phyloP scores from a whole-genome alignment of 177 flowering plant species.

The Telopea speciosissima region DNA sequence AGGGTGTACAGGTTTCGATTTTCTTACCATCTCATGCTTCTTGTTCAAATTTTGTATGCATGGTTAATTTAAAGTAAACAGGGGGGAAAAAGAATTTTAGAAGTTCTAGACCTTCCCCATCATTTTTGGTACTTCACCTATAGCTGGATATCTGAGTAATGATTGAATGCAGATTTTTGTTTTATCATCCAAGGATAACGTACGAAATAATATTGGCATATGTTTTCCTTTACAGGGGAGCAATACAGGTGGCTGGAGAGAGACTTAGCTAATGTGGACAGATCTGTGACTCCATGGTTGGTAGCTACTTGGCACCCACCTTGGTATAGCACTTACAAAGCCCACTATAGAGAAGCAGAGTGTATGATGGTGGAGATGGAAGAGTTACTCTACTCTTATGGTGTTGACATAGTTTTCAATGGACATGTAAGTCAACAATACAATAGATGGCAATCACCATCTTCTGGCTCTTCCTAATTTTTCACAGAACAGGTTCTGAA shows the following conservation, averaged over 20 bases:
- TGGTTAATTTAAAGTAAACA: neutral
- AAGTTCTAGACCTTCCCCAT: neutral
- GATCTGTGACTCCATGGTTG: slow-evolving; percentile 83
- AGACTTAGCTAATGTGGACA: slow-evolving; percentile 66
- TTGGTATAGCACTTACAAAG: slow-evolving; percentile 70
- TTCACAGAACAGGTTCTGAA: neutral
- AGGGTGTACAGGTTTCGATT: neutral
- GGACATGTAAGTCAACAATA: slow-evolving; percentile 66
- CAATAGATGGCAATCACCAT: neutral
- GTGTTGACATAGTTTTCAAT: slow-evolving; percentile 77
- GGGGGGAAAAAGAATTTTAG: too few relatives aligned
- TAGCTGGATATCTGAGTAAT: neutral
- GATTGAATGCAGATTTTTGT: neutral
- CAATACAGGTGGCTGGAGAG: slow-evolving; percentile 81
- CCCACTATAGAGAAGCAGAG: slow-evolving; percentile 88
- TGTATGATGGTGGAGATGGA: slow-evolving; percentile 91
- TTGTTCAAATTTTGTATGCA: too few relatives aligned
- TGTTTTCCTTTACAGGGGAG: slow-evolving; percentile 33
- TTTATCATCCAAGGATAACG: neutral
- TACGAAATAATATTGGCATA: neutral
- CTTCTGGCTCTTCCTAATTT: neutral
- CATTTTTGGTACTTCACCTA: neutral
- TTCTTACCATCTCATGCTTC: neutral
- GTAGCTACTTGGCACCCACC: slow-evolving; percentile 90
- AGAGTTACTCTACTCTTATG: slow-evolving; percentile 60